These are phyloP conservation scores for Xylaria sp. DNA, from an alignment of 2,329 filamentous ascomycete genomes.

Conservation along the genomic window DNA sequence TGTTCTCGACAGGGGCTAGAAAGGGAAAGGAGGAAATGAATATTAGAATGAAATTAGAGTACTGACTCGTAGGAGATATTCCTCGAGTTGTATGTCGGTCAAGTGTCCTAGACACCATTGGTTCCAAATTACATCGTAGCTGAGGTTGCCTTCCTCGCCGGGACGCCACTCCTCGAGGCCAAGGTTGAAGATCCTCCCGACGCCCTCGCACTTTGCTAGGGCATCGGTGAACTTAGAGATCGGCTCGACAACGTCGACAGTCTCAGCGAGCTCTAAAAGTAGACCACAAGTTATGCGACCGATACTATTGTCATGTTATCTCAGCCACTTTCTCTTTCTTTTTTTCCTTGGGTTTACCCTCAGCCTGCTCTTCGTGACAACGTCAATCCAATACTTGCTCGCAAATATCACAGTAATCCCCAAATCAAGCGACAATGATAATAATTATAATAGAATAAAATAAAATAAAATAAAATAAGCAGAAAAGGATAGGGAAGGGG, in stretches of 20 bases:
- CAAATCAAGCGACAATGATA: not conserved
- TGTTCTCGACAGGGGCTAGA: conserved; percentile 11
- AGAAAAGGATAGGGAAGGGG: not conserved
- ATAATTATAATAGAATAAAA: not conserved
- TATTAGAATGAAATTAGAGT: not conserved
- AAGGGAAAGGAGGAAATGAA: not conserved
- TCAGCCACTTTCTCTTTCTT: conserved; percentile 21
- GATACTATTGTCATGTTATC: conserved; percentile 65
- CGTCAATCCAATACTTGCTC: not conserved
- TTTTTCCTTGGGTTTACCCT: not conserved
- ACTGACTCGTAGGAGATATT: conserved; percentile 66
- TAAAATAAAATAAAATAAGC: too few species aligned
- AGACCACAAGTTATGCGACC: conserved; percentile 84
- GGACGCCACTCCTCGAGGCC: conserved; percentile 78
- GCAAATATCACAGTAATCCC: not conserved
- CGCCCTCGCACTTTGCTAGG: conserved; percentile 67
- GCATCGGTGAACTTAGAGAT: conserved; percentile 80
- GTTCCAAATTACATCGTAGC: conserved; percentile 86
- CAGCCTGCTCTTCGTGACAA: not conserved
- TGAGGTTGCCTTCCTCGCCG: conserved; percentile 52
- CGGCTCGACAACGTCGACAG: conserved; percentile 87
- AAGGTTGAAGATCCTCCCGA: conserved; percentile 73
- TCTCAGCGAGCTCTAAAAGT: conserved; percentile 74
- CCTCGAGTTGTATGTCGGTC: conserved; percentile 76
- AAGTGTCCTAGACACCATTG: conserved; percentile 93